Percentiles rank a stretch among this genome's conserved stretches.
Conservation (phyloP, 179 eudicot species). For the Gypsophila paniculata region DNA sequence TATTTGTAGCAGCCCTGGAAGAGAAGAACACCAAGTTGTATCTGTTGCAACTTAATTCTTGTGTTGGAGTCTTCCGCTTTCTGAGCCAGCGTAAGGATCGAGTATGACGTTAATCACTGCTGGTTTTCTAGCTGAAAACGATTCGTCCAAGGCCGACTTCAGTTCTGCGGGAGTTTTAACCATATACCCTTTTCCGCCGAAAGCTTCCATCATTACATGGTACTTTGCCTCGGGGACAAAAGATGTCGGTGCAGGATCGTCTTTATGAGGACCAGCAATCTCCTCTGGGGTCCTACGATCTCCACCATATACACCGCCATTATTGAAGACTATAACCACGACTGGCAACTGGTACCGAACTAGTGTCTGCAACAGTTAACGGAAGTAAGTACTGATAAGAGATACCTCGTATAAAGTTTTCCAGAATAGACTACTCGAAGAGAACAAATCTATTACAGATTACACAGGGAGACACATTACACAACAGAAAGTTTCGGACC, state of each 20-base stretch:
- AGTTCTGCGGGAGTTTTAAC: constrained; percentile 72
- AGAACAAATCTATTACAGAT: too few species aligned
- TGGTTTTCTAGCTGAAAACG: constrained; percentile 76
- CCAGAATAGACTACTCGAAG: too few species aligned
- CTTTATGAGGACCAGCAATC: constrained; percentile 70
- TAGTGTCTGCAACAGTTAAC: constrained; percentile 50
- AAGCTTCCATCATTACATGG: constrained; percentile 71
- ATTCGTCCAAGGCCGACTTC: constrained; percentile 66
- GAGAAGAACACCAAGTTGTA: too few species aligned
- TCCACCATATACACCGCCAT: constrained; percentile 93
- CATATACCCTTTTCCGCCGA: constrained; percentile 90
- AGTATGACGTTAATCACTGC: constrained; percentile 84
- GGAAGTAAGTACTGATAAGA: background rate
- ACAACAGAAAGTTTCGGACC: too few species aligned
- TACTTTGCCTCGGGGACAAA: constrained; percentile 81
- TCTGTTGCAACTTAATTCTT: constrained; percentile 50
- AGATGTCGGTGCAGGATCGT: constrained; percentile 93
- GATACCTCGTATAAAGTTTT: too few species aligned
- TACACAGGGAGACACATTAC: too few species aligned
- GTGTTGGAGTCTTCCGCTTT: constrained; percentile 92
- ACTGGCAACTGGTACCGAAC: constrained; percentile 90
- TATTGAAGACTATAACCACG: constrained; percentile 87
- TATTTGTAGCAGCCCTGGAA: background rate
- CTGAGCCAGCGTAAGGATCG: constrained; percentile 90
- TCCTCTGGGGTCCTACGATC: constrained; percentile 79